Conservation (phyloP, 2,329 filamentous ascomycete genomes). For the Ceratocystis huliohia region DNA sequence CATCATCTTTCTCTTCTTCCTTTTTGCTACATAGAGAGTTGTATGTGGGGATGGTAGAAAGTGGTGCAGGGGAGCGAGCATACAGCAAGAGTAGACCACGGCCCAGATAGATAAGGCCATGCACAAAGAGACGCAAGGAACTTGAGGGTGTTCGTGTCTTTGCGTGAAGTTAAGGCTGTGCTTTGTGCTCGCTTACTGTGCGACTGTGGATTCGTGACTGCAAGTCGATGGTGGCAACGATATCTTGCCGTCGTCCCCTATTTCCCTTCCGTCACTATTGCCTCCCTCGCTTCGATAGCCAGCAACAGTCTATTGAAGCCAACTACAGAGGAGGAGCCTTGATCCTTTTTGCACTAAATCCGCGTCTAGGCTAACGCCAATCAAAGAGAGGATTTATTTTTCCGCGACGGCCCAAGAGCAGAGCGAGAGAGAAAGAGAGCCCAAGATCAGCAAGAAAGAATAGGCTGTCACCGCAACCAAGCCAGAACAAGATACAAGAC, state of each 20-base stretch:
- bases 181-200: background rate
- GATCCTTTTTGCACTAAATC: background rate
- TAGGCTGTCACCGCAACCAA: background rate
- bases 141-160: background rate
- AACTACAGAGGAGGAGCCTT: background rate
- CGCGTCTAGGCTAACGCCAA: background rate
- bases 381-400: background rate
- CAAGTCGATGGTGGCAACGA: no score
- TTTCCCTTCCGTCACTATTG: no score
- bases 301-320: no score
- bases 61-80: background rate
- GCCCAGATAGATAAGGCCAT: background rate
- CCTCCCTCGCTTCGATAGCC: no score
- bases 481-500: background rate
- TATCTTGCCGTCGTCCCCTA: no score
- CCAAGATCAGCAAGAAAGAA: background rate
- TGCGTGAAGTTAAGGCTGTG: background rate
- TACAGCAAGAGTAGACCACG: no score
- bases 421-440: background rate
- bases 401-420: slow-evolving; percentile 1
- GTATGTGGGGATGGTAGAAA: background rate
- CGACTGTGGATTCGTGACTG: background rate
- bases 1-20: background rate
- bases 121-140: background rate
- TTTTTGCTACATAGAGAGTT: background rate